Evolutionary conservation across 345 rosid genomes (phyloP), one percentile per base, ranked within the genome.

Genomic region (Melaleuca alternifolia): DNA sequence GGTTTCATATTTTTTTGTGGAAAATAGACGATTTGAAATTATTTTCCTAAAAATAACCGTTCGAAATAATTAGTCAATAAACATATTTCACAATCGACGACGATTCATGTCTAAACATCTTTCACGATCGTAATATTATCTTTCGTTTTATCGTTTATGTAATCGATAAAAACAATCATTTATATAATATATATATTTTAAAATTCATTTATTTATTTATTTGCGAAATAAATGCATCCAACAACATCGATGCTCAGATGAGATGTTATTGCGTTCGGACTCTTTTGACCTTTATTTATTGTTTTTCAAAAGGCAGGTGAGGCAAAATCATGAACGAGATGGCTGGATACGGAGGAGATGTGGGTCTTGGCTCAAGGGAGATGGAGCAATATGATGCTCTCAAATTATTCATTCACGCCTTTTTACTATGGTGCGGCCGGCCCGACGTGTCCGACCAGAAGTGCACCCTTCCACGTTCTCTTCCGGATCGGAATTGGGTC

Each of bases 111-210:
- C 24, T 21, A 8, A 54, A 18, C 20, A 21, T 54, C 41, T 54
- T 54, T 3, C 10, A 21, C 9, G 10, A 54, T 9, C 26, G 20
- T 54, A 12, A 56, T 7, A 37, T 9, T 18, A 37, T 15, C 30
- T 62, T 16, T 1, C 1, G 11, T 37, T 30, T 0, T 18, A 33
- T 71, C 1, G 33, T 33, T 65, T 33, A 16, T 33, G 1, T 65
- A 9, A 65, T 2, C 1, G 2, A 16, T 8, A 0, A 11, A 33
- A 71, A 6, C 23, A 1, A 6, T 20, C 1, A 4, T 28, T 15
- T 15, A 28, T 62, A 0, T 0, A 12, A n/a, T 30, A 71, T 0
- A 37, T 8, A 33, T n/a, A n/a, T 16, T 71, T 71, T 71, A 5
- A 1, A 71, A 18, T 18, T 37, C 6, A 37, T 18, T 12, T 52